Evolutionary conservation across 306 rosid species (phyloP).

Genomic region (Vicia villosa): DNA sequence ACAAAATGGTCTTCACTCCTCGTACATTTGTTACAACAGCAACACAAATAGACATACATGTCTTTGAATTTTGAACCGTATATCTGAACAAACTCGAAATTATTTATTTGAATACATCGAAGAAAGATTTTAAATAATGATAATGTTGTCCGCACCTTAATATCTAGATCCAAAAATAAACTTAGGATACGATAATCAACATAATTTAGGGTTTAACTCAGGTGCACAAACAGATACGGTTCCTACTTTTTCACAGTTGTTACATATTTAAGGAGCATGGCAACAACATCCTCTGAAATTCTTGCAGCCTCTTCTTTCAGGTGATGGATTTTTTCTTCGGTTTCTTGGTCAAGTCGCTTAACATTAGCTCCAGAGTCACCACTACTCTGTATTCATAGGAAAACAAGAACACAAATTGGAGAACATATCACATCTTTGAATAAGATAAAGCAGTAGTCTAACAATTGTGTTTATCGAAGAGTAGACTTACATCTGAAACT

Average conservation of each 20-base stretch:
- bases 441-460: background rate
- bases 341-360: slow-evolving; percentile 87
- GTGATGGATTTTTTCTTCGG: slow-evolving; percentile 65
- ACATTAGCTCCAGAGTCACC: slow-evolving; percentile 98
- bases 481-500: slow-evolving; percentile 57
- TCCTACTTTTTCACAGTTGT: slow-evolving; percentile 70
- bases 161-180: slow-evolving; percentile 37
- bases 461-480: background rate
- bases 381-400: slow-evolving; percentile 58
- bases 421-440: background rate
- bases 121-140: slow-evolving; percentile 36
- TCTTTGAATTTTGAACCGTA: slow-evolving; percentile 27
- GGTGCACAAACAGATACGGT: slow-evolving; percentile 29
- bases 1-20: background rate
- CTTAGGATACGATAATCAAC: slow-evolving; percentile 26
- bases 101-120: slow-evolving; percentile 36
- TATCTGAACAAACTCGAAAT: slow-evolving; percentile 30
- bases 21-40: slow-evolving; percentile 3
- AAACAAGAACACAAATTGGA: slow-evolving; percentile 17
- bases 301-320: slow-evolving; percentile 65
- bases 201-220: slow-evolving; percentile 36
- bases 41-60: slow-evolving; percentile 24
- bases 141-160: slow-evolving; percentile 36
- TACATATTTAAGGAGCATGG: slow-evolving; percentile 81
- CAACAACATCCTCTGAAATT: slow-evolving; percentile 69